A percentile compares a stretch with the other conserved stretches of the same genome.
Conservation (phyloP, 2,329 filamentous ascomycete genomes). For the Aspergillus sojae region DNA sequence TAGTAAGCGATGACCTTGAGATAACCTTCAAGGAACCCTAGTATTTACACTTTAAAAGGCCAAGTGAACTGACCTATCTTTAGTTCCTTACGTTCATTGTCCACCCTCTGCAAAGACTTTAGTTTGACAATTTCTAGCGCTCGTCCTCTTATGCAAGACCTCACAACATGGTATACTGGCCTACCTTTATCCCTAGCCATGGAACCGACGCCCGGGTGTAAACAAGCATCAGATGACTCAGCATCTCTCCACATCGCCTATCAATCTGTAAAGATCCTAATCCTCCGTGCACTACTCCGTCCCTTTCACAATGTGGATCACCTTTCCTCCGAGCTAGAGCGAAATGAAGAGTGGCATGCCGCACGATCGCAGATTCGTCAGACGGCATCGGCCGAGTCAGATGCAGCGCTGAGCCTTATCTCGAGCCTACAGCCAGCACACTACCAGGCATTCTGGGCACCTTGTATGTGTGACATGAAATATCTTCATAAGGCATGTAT, state of each 20-base stretch:
- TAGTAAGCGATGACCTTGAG: neutral
- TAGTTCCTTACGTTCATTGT: neutral
- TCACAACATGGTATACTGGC: neutral
- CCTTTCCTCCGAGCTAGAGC: neutral
- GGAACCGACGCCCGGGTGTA: neutral
- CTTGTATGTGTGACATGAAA: neutral
- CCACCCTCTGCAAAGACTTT: slow-evolving; percentile 5
- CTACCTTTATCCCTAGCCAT: neutral
- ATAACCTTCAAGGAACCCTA: slow-evolving; percentile 8
- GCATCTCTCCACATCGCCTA: slow-evolving; percentile 4
- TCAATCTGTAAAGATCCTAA: neutral
- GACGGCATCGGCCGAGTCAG: neutral
- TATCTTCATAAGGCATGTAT: neutral
- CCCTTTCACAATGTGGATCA: neutral
- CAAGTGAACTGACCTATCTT: neutral
- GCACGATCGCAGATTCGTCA: slow-evolving; percentile 1
- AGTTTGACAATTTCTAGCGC: neutral
- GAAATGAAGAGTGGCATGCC: neutral
- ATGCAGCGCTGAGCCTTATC: neutral
- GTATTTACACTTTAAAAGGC: neutral
- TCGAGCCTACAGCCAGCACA: neutral
- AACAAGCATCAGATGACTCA: neutral
- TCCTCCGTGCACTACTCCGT: slow-evolving; percentile 6
- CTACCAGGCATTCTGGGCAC: slow-evolving; percentile 6
- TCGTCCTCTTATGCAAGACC: slow-evolving; percentile 1